phyloP scores from a whole-genome alignment of 768 basidiomycete species.

The Mycena filopes region DNA sequence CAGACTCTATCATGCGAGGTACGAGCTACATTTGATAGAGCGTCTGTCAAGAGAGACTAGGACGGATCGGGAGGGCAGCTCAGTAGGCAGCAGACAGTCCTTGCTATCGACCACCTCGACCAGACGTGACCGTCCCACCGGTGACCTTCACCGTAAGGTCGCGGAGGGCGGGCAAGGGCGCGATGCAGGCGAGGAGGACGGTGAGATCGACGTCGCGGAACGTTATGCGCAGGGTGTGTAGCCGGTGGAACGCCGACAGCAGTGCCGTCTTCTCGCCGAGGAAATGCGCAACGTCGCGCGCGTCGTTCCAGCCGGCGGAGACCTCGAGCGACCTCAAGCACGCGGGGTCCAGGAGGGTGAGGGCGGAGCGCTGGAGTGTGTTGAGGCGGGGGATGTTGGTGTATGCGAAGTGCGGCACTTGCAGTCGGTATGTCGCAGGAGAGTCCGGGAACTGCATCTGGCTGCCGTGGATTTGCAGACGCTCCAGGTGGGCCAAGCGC shows the following conservation, averaged over 20 bases:
- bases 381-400: neutral
- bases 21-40: too few relatives aligned
- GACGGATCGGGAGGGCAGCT: too few relatives aligned
- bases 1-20: too few relatives aligned
- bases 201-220: neutral
- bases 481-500: neutral
- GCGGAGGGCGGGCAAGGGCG: slow-evolving; percentile 13
- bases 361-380: neutral
- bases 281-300: neutral
- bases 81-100: too few relatives aligned
- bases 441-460: neutral
- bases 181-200: neutral
- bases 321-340: neutral
- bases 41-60: too few relatives aligned
- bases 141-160: neutral
- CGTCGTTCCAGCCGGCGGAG: neutral
- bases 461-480: neutral
- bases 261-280: neutral
- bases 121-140: too few relatives aligned
- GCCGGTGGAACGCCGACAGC: neutral
- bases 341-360: slow-evolving; percentile 2
- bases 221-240: neutral
- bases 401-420: slow-evolving; percentile 1
- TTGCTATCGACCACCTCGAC: too few relatives aligned
- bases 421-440: neutral